Percentiles rank a stretch among this genome's conserved stretches.
Conservation (phyloP, 768 basidiomycete species). For the Hydnum rufescens region DNA sequence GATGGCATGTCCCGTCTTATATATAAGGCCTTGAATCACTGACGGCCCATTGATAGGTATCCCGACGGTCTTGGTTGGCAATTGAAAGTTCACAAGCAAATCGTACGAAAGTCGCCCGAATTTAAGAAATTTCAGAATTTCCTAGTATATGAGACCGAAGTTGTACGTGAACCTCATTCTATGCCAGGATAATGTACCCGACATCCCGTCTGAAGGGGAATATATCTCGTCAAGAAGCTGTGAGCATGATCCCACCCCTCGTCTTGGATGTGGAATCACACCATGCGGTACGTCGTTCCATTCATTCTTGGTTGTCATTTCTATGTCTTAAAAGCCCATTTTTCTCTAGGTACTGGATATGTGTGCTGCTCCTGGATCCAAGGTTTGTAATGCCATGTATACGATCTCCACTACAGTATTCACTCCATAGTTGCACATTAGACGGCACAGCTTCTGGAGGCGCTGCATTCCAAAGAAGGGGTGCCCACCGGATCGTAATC, state of each 20-base stretch:
- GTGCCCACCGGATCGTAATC: conserved; percentile 70
- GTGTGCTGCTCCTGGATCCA: conserved; percentile 97
- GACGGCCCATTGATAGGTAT: conserved; percentile 38
- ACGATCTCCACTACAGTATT: neutral
- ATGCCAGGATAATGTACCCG: neutral
- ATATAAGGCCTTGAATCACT: neutral
- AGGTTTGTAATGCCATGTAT: conserved; percentile 27
- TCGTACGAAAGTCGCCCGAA: conserved; percentile 67
- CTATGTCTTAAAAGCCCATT: neutral
- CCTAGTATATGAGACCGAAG: conserved; percentile 93
- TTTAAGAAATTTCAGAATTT: conserved; percentile 94
- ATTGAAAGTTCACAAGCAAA: conserved; percentile 76
- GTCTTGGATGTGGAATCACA: conserved; percentile 88
- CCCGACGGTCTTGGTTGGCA: conserved; percentile 94
- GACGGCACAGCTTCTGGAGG: conserved; percentile 93
- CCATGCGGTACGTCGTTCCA: conserved; percentile 36
- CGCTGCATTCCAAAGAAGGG: conserved; percentile 48
- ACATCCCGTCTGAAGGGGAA: conserved; percentile 46
- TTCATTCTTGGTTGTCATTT: neutral
- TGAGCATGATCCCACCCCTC: conserved; percentile 97
- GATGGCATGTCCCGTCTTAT: neutral
- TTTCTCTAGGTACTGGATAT: conserved; percentile 67
- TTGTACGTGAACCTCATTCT: conserved; percentile 32
- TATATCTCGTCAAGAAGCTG: conserved; percentile 87
- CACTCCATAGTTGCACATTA: conserved; percentile 15